Evolutionary conservation across 192 early-diverging fungal species (phyloP), one percentile per base, ranked within the genome.

Genomic region (Umbelopsis sp.): DNA sequence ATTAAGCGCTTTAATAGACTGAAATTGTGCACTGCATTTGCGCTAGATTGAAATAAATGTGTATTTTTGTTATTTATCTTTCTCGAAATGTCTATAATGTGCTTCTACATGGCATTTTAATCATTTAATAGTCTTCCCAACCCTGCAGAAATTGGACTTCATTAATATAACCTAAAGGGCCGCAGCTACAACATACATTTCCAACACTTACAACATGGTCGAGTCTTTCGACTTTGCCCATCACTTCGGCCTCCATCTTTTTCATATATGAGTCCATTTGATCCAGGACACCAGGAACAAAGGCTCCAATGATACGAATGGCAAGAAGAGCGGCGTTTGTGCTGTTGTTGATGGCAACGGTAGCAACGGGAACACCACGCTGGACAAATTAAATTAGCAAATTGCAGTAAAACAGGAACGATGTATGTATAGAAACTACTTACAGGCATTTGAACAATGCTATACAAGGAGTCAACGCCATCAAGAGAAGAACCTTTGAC

Each of bases 381-480:
- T 94, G 76, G n/a, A 44, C 27, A 65, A 46, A 46, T 30, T 25
- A 49, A 35, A 64, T 4, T 23, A 73, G 1, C 16, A 53, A 23
- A n/a, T 16, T 27, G 11, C 18, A 16, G 3, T 18, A n/a, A 41
- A 25, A n/a, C 64, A 30, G 2, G 44, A 64, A 44, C 5, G 49
- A 71, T 35, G 4, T 9, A 68, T 20, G 30, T 69, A 15, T 33
- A 75, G 27, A 30, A 51, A 41, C 23, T 3, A 86, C 85, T 81
- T 85, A 94, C 92, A 64, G 98, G 98, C 98, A 99, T 99, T 81
- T 99, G 98, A 18, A 98, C 96, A 76, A 99, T 99, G 45, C 95
- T 97, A 69, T 97, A 89, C 64, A 99, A 81, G 33, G 98, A 99
- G 76, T 99, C 98, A 41, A 97, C 91, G 46, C 98, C 98, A 67